Evolutionary conservation across 352 stramenopile genomes (phyloP).

Genomic region (Globisporangium barbulae): DNA sequence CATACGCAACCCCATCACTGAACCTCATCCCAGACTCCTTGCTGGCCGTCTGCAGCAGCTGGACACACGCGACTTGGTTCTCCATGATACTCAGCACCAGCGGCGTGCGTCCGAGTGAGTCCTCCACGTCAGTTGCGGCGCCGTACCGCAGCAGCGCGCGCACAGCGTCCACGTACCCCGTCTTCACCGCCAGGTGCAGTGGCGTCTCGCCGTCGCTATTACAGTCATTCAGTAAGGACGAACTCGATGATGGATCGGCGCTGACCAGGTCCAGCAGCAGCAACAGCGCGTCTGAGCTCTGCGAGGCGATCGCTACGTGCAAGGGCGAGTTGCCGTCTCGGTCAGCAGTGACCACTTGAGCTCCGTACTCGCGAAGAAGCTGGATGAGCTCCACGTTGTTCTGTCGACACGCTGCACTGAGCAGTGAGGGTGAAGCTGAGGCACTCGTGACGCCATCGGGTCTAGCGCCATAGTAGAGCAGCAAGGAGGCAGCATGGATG

Average conservation of each 20-base stretch:
- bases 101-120: conserved; percentile 54
- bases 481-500: conserved; percentile 26
- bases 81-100: conserved; percentile 70
- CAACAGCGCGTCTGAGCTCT: conserved; percentile 74
- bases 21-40: neutral
- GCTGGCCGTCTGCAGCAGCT: conserved; percentile 39
- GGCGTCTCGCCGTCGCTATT: conserved; percentile 89
- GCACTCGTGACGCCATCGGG: conserved; percentile 18
- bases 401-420: conserved; percentile 45
- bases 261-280: conserved; percentile 45
- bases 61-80: conserved; percentile 62
- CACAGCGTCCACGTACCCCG: conserved; percentile 40
- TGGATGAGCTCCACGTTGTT: conserved; percentile 41
- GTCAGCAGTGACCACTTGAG: conserved; percentile 69
- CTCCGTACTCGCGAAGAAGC: conserved; percentile 45
- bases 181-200: conserved; percentile 80
- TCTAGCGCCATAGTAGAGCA: conserved; percentile 51
- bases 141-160: conserved; percentile 37
- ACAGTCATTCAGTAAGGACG: conserved; percentile 75
- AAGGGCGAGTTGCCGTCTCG: conserved; percentile 85
- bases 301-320: conserved; percentile 73
- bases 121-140: conserved; percentile 40
- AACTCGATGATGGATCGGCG: conserved; percentile 10
- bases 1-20: neutral
- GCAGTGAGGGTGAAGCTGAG: conserved; percentile 10